phyloP scores from a whole-genome alignment of 208 protist species.

The Herpetomonas samuelpessoai region DNA sequence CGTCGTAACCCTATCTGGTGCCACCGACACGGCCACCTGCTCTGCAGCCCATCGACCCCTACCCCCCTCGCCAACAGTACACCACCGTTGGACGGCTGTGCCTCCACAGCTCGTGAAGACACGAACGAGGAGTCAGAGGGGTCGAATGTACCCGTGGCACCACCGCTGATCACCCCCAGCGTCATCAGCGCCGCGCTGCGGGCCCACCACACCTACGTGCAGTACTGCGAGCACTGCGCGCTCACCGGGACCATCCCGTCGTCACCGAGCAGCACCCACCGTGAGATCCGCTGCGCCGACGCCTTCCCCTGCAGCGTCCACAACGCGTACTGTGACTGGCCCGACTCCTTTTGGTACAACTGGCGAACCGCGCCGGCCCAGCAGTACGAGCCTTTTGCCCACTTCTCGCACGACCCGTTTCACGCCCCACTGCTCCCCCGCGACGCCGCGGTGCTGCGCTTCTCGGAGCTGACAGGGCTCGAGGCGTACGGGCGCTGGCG shows the following conservation, averaged over 20 bases:
- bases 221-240: slow-evolving; percentile 10
- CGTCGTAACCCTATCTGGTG: background rate
- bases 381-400: slow-evolving; percentile 32
- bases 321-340: slow-evolving; percentile 66
- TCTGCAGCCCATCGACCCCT: background rate
- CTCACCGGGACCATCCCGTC: slow-evolving; percentile 20
- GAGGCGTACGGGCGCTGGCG: slow-evolving; percentile 77
- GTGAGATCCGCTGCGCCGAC: slow-evolving; percentile 29
- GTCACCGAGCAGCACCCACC: background rate
- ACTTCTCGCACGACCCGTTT: slow-evolving; percentile 71
- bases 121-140: slow-evolving; percentile 7
- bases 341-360: slow-evolving; percentile 57
- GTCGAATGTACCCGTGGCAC: slow-evolving; percentile 14
- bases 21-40: background rate
- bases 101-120: too few species aligned
- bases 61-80: too few species aligned
- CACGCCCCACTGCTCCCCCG: slow-evolving; percentile 77
- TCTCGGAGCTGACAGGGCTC: slow-evolving; percentile 31
- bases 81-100: slow-evolving; percentile 5
- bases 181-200: background rate
- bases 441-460: slow-evolving; percentile 52
- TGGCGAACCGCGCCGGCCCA: slow-evolving; percentile 54
- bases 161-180: background rate
- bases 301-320: slow-evolving; percentile 45
- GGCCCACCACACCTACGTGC: background rate